Evolutionary conservation across 1,139 yeast genomes (phyloP), one percentile per base, ranked within the genome.

Genomic region (Waltiozyma sp.): DNA sequence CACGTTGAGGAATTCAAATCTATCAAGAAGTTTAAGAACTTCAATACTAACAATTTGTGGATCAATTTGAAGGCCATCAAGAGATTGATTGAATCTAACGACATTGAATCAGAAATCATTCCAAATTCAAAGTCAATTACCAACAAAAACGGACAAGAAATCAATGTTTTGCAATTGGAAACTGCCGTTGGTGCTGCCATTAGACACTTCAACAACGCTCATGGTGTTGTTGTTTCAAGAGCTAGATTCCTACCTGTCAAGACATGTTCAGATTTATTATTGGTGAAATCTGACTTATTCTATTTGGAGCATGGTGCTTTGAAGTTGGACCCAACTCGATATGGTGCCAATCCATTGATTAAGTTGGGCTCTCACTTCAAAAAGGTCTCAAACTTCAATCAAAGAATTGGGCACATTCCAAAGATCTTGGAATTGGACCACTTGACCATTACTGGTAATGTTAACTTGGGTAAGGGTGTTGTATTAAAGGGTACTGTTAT

Each of bases 151-250:
- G 95, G 95, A 47, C 76, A 78, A 51, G 96, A 88, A 50, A 73
- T 84, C 56, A 81, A 83, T 58, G 96, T 91, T 42, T 70, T 91
- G 59, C 98, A 91, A 70, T 78, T 91, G 61, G 98, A 91, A 72
- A 91, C 98, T 42, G 98, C 98, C 24, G 95, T 88, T 53, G 98
- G 98, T 72, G 98, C 98, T 38, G 97, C 98, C 43, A 91, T 91
- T 62, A 86, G 95, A 68, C 93, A 89, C 67, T 91, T 93, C 66
- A 74, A 81, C 55, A 85, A 87, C 57, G 96, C 97, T 28, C 96
- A 88, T 60, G 98, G 98, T 67, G 94, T 91, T 57, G 95, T 88
- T 58, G 98, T 91, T 33, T 97, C 98, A 65, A 85, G 98, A 70
- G 76, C 96, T 39, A 82, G 98, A 63, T 91, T 91, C 75, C 76